Base-by-base conservation (phyloP, 768 basidiomycete species). In the Mycena chlorophos region DNA sequence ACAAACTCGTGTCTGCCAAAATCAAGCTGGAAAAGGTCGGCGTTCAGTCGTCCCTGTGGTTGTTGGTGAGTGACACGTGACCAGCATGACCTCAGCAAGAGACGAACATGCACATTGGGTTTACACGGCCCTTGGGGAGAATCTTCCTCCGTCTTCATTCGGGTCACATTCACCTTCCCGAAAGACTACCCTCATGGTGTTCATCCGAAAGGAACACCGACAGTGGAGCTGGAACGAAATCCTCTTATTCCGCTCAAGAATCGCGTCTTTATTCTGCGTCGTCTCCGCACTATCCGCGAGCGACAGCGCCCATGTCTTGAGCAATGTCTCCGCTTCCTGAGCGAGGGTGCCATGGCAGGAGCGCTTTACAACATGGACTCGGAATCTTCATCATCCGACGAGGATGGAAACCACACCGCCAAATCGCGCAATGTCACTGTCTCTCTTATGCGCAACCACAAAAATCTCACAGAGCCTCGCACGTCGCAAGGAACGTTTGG, bases 61-160 rank as follows among this genome's bases (percentile, higher is more conserved):
- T n/a, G n/a, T 28, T 49, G 63, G 16, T 28, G 38, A 12, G 28
- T 61, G 54, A 5, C 61, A 27, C 17, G 43, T 38, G 47, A 48
- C 2, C 60, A 88, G 86, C 82, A 84, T 42, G 88, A 89, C 52
- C 73, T 89, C 34, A 76, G 78, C 6, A 89, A 88, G 67, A 85
- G 81, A 62, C 84, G 92, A 10, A 88, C 85, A 14, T 91, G 91
- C 62, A 94, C 92, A 1, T 77, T 97, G 45, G 90, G 92, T 3
- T 74, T 98, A 39, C 85, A 91, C 59, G 91, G 91, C 2, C 94
- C 93, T 2, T 95, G 94, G 94, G 92, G 90, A n/a, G 88, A 88
- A 53, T 83, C 80, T 0, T 87, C 86, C 12, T 88, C 86, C 19
- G 88, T 89, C 5, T 94, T 92, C 72, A 85, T 94, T 55, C 86